Evolutionary conservation across 2,329 filamentous ascomycete species (phyloP).

Genomic region (Pyricularia sp.): DNA sequence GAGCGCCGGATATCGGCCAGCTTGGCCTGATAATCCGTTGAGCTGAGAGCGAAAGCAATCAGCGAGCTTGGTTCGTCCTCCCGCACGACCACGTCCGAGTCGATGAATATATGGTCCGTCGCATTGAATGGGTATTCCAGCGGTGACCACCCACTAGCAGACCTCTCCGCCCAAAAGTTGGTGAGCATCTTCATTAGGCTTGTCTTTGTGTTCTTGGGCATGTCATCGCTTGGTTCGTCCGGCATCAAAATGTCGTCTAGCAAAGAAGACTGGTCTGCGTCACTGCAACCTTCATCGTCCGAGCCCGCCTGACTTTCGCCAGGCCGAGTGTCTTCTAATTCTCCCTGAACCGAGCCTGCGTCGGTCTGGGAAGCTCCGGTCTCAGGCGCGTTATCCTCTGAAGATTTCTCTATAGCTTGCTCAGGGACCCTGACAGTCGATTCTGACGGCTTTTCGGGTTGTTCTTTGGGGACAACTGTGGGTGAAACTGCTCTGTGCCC

Average conservation of each 20-base stretch:
- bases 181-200: constrained; percentile 91
- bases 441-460: background rate
- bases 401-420: background rate
- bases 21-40: constrained; percentile 74
- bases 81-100: constrained; percentile 91
- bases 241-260: constrained; percentile 53
- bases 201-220: constrained; percentile 75
- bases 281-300: constrained; percentile 59
- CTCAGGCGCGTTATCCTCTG: background rate
- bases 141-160: constrained; percentile 83
- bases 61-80: constrained; percentile 96
- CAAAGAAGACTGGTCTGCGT: constrained; percentile 48
- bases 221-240: constrained; percentile 46
- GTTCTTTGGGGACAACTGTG: background rate
- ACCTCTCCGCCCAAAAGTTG: constrained; percentile 97
- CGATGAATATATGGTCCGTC: constrained; percentile 89
- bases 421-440: background rate
- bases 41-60: constrained; percentile 83
- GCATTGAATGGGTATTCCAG: constrained; percentile 83
- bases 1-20: constrained; percentile 51
- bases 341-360: constrained; percentile 15
- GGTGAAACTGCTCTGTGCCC: constrained; percentile 4
- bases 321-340: constrained; percentile 17
- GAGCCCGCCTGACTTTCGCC: constrained; percentile 46
- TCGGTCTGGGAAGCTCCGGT: constrained; percentile 17